A percentile compares a stretch with the other conserved stretches of the same genome.
Conservation (phyloP, 768 basidiomycete species). For the Pholiota molesta region DNA sequence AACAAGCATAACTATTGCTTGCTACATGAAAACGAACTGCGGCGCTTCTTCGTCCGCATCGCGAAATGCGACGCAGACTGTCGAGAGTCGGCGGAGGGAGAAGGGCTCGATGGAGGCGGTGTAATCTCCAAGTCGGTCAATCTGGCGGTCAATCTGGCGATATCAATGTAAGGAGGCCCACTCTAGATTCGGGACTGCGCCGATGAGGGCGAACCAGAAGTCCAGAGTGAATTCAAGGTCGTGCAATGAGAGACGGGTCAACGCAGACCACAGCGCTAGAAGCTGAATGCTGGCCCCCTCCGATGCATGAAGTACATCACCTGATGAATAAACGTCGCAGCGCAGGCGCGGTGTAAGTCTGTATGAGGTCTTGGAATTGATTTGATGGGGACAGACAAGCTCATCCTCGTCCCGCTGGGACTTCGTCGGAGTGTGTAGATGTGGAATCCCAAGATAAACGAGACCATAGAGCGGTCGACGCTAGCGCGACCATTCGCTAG, state of each 20-base stretch:
- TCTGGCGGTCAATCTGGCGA: too few species aligned
- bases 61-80: background rate
- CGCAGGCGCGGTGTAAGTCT: background rate
- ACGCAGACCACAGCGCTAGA: background rate
- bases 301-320: background rate
- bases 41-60: background rate
- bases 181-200: background rate
- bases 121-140: background rate
- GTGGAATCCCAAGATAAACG: background rate
- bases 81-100: background rate
- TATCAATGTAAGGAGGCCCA: background rate
- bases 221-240: background rate
- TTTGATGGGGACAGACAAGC: background rate
- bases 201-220: background rate
- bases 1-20: too few species aligned
- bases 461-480: too few species aligned
- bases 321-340: background rate
- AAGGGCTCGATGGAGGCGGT: too few species aligned
- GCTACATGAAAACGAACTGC: background rate
- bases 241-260: background rate
- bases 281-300: background rate
- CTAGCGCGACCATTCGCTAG: too few species aligned
- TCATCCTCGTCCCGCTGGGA: too few species aligned
- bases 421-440: background rate
- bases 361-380: background rate